phyloP scores from a whole-genome alignment of 1,139 yeast genomes.

The Kazachstania sp. region DNA sequence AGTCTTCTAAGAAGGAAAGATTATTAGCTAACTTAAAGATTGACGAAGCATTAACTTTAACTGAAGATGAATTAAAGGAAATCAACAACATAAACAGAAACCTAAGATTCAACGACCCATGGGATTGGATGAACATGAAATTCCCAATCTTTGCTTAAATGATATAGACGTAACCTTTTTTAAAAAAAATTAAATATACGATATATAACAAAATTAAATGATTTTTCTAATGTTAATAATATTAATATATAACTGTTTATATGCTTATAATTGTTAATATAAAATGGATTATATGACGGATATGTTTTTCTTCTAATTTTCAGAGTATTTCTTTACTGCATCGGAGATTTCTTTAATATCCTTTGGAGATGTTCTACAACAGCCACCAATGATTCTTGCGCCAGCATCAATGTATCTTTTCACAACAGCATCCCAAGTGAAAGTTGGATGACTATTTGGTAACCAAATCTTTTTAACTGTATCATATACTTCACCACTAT shows the following conservation, averaged over 20 bases:
- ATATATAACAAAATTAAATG: not conserved
- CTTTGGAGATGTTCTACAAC: conserved; percentile 27
- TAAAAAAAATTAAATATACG: not conserved
- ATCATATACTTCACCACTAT: conserved; percentile 29
- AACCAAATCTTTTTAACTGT: conserved; percentile 21
- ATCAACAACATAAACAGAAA: conserved; percentile 53
- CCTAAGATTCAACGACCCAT: conserved; percentile 81
- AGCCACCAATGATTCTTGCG: conserved; percentile 27
- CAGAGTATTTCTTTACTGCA: conserved; percentile 11
- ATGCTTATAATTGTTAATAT: not conserved
- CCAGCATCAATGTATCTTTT: conserved; percentile 14
- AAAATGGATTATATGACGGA: not conserved
- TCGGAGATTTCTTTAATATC: conserved; percentile 19
- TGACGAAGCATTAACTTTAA: conserved; percentile 42
- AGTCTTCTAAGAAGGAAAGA: conserved; percentile 58
- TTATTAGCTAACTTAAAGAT: conserved; percentile 49
- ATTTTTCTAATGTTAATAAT: not conserved
- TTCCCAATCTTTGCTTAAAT: conserved; percentile 31
- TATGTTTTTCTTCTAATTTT: not conserved
- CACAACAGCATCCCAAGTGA: conserved; percentile 23
- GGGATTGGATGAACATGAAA: conserved; percentile 46
- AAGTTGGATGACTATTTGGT: conserved; percentile 3
- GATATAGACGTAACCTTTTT: not conserved
- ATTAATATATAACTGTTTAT: not conserved
- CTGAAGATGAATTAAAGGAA: conserved; percentile 44